A percentile compares a stretch with the other conserved stretches of the same genome.
Evolutionary conservation across 352 stramenopile genomes (phyloP).

Genomic region (Thraustotheca clavata): DNA sequence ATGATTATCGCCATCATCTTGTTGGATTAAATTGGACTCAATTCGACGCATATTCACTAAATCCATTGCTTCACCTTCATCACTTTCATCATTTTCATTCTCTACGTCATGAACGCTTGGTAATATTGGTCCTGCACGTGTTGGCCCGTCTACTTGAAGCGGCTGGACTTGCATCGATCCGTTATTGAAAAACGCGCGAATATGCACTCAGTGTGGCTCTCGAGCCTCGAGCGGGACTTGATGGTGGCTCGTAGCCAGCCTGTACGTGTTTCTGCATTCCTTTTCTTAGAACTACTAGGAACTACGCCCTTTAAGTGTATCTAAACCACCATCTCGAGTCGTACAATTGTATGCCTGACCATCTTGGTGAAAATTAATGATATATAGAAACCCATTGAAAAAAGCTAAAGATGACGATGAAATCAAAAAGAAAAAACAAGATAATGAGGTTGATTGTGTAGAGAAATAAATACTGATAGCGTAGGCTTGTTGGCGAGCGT

Average conservation of each 20-base stretch:
- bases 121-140: background rate
- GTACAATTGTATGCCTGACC: background rate
- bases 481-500: constrained; percentile 18
- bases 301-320: background rate
- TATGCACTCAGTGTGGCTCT: constrained; percentile 20
- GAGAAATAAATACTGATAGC: too few relatives aligned
- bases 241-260: constrained; percentile 13
- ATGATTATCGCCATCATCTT: background rate
- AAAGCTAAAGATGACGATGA: constrained; percentile 1
- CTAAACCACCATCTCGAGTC: too few relatives aligned
- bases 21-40: too few relatives aligned
- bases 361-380: background rate
- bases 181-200: background rate
- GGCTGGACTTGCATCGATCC: background rate
- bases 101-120: background rate
- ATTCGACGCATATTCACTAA: background rate
- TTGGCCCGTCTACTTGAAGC: background rate
- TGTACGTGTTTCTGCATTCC: background rate
- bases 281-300: background rate
- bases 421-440: constrained; percentile 4
- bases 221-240: constrained; percentile 16
- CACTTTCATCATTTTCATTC: background rate
- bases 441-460: background rate
- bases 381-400: background rate
- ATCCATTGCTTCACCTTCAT: background rate